Evolutionary conservation across 148 eudicot species (phyloP).

Genomic region (Rhododendron ferrugineum): DNA sequence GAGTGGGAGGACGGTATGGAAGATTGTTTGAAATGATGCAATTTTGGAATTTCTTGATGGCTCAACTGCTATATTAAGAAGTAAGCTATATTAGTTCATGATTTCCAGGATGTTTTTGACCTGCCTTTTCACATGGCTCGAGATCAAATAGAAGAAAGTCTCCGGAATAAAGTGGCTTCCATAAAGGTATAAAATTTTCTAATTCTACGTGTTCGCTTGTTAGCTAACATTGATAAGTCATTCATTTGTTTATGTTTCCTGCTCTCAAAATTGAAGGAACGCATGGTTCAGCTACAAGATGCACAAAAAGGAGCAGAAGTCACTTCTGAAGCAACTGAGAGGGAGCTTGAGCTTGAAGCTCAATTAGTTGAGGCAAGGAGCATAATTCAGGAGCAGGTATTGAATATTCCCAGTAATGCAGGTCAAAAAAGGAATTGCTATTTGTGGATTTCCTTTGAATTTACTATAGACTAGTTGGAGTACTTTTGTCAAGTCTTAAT

Average conservation of each 20-base stretch:
- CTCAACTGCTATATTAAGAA: conserved; percentile 4
- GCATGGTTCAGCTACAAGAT: conserved; percentile 91
- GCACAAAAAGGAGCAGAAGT: conserved; percentile 87
- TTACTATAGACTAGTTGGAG: neutral
- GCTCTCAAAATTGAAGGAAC: conserved; percentile 47
- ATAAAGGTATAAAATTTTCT: conserved; percentile 58
- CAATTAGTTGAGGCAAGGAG: conserved; percentile 99
- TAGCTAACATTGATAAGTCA: neutral
- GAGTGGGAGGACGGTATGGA: conserved; percentile 89
- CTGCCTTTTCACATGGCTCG: conserved; percentile 98
- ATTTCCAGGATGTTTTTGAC: conserved; percentile 88
- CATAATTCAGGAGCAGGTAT: conserved; percentile 99
- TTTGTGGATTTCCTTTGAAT: neutral
- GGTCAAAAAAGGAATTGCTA: conserved; percentile 1
- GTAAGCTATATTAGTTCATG: neutral
- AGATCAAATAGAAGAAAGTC: conserved; percentile 94
- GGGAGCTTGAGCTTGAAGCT: conserved; percentile 99
- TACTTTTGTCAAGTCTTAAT: neutral
- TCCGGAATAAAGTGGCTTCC: conserved; percentile 80
- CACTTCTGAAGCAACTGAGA: conserved; percentile 87
- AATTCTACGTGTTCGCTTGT: neutral
- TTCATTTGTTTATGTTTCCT: conserved; percentile 13
- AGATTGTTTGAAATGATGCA: conserved; percentile 3
- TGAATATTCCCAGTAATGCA: neutral
- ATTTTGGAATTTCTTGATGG: neutral